These are phyloP conservation scores for Ophiostoma piceae DNA, from an alignment of 2,329 filamentous ascomycete genomes.

Conservation along the genomic window DNA sequence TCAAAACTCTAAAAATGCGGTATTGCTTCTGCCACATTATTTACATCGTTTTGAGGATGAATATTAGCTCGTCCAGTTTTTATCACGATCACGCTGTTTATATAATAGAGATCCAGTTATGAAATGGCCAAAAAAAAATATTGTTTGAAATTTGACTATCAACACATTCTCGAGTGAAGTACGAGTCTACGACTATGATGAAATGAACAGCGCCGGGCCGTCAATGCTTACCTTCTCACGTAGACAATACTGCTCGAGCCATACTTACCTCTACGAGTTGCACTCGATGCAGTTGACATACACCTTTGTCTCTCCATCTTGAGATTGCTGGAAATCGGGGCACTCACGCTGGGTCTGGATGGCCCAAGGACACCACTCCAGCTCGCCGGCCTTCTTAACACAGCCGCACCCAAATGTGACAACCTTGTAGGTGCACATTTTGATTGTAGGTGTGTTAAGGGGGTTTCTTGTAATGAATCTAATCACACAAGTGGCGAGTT, in stretches of 20 bases:
- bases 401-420: constrained; percentile 20
- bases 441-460: not conserved
- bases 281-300: constrained; percentile 18
- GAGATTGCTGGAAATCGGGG: constrained; percentile 20
- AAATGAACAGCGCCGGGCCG: not conserved
- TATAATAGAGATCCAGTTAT: too few relatives aligned
- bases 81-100: not conserved
- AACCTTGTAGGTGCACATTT: constrained; percentile 11
- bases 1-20: too few relatives aligned
- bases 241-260: not conserved
- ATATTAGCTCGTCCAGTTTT: not conserved
- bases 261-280: constrained; percentile 6
- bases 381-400: not conserved
- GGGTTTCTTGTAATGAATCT: not conserved
- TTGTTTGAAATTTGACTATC: not conserved
- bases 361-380: constrained; percentile 16
- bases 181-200: not conserved
- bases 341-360: not conserved
- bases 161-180: not conserved
- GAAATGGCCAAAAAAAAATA: too few relatives aligned
- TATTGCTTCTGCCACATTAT: too few relatives aligned
- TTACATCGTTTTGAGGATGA: too few relatives aligned
- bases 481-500: not conserved
- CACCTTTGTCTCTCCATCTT: not conserved
- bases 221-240: not conserved